Evolutionary conservation across 2,329 filamentous ascomycete genomes (phyloP), one percentile per base, ranked within the genome.

Genomic region (Paraconiothyrium sp.): DNA sequence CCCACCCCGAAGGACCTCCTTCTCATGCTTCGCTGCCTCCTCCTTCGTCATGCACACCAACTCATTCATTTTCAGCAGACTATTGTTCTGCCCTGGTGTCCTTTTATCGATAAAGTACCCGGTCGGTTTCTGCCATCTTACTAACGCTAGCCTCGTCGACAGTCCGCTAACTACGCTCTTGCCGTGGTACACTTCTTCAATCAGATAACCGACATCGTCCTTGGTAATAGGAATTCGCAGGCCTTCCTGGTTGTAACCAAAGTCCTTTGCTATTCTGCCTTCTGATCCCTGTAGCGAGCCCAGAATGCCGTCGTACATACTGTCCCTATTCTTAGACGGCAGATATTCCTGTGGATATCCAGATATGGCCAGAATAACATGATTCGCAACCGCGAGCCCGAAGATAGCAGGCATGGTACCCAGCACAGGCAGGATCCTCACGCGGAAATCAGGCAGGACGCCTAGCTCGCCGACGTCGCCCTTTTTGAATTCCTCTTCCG

Each of bases 361-460:
- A 66, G 85, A 80, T 50, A 98, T 87, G 60, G 89, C 88, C 59
- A 97, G 85, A 67, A 99, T 94, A 62, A 98, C 89, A 75, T 98
- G 93, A 79, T 98, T 99, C 4, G 95, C 95, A 9, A 92, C 88
- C 0, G 91, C 92, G 59, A 97, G 91, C 9, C 95, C 95, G 77
- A 99, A 99, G 0, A 98, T 90, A 2, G 95, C 94, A 0, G 95
- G 95, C 94, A 99, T 97, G 0, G 95, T 99, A 0, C 95, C 95
- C 3, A 99, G 82, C 0, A 99, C 95, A 0, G 95, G 95, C 9
- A 99, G 80, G 60, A 99, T 99, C n/a, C 95, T 87, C 10, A 97
- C 92, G 27, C 95, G 87, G 78, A 99, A 99, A 75, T 97, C 94
- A 1, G 94, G 92, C 54, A 99, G 85, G 0, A 96, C 92, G 47